Conservation (phyloP, 345 rosid species). For the Euclidium syriacum region DNA sequence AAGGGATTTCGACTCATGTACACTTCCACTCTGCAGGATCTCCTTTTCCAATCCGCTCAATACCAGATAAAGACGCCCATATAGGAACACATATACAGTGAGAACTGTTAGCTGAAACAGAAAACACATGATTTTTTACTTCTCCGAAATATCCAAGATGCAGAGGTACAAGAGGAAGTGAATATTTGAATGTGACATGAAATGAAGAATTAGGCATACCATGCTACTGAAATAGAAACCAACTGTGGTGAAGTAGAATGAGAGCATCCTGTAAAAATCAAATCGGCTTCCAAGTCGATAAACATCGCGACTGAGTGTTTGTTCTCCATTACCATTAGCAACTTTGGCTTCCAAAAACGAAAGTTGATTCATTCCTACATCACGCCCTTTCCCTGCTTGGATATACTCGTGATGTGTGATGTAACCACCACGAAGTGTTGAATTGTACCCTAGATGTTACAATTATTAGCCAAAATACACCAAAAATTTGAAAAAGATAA, state of each 20-base stretch:
- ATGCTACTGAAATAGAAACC: conserved; percentile 95
- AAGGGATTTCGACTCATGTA: conserved; percentile 71
- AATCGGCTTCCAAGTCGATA: conserved; percentile 86
- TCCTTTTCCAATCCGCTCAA: conserved; percentile 82
- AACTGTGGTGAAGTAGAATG: conserved; percentile 96
- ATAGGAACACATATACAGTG: conserved; percentile 76
- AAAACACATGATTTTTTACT: neutral
- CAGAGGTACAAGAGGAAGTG: neutral
- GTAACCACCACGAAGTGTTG: conserved; percentile 85
- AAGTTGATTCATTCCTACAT: conserved; percentile 94
- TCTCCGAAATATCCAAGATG: neutral
- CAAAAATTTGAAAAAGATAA: neutral
- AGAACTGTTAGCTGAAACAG: conserved; percentile 74
- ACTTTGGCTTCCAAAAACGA: conserved; percentile 89
- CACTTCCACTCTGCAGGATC: conserved; percentile 45
- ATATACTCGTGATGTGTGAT: conserved; percentile 94
- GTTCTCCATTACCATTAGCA: conserved; percentile 98
- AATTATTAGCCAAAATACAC: conserved; percentile 27
- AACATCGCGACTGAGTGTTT: conserved; percentile 93
- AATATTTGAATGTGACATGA: neutral
- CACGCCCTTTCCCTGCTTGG: conserved; percentile 98
- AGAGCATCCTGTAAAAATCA: conserved; percentile 96
- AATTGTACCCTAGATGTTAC: conserved; percentile 65
- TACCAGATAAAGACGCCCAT: conserved; percentile 86
- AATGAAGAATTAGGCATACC: conserved; percentile 43